Base-by-base conservation (phyloP, 768 basidiomycete species). In the Tremella fuciformis region DNA sequence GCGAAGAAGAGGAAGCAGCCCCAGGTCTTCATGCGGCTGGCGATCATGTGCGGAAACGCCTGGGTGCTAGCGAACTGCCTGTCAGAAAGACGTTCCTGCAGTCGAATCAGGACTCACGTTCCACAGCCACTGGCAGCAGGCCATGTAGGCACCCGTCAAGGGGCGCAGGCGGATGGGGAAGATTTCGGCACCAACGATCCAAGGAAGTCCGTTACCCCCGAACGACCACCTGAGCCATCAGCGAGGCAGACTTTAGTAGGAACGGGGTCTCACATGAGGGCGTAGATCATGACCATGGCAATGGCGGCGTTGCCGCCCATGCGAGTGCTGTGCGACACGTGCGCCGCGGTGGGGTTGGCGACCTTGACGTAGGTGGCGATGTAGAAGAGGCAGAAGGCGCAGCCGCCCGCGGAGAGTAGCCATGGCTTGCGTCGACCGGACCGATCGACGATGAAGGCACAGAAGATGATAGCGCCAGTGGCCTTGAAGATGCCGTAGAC, bases 401-500 rank as follows among this genome's bases (percentile, higher is more conserved):
- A 79, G 2, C 77, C 78, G 4, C 77, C 53, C 6, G 78, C 78
- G 8, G 81, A 80, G 21, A 74, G 57, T 21, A 82, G 76, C 51
- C 82, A 73, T 2, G 80, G 53, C 1, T 59, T 55, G 0, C 80
- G 76, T 1, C 82, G 71, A 1, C 82, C 81, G 19, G 78, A 66
- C 11, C 67, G 63, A 58, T 82, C 80, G 44, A 81, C 76, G 22
- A 82, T 62, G 57, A 75, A 79, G 47, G 81, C 56, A 2, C 53
- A 59, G 58, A 59, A 59, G 50, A 59, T 53, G 58, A 59, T 59
- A 3, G 39, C 21, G 39, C 19, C 40, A 16, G 53, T 53, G 37
- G 58, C 58, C 73, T 78, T 75, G 75, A 81, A 79, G 50, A 81
- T 75, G 11, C 82, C 82, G 62, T 80, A 83, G 39, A 82, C 79